Evolutionary conservation across 208 protist species (phyloP), one percentile per base, ranked within the genome.

Genomic region (Acanthamoeba castellanii): DNA sequence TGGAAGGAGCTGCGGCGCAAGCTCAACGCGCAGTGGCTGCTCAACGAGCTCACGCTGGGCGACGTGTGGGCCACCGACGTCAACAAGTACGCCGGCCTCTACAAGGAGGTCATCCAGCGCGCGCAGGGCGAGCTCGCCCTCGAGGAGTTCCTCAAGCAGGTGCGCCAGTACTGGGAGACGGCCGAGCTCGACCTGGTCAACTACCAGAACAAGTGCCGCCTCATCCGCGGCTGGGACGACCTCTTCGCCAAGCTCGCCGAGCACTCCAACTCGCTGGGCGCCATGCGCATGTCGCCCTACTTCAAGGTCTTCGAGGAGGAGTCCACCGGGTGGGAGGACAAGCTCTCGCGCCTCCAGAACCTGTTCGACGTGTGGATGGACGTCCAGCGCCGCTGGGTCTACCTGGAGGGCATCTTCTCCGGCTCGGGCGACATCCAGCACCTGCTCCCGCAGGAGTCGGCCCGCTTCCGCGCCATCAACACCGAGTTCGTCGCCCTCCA

Each of bases 371-470:
- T 98, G 94, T 98, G 98, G 97, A 97, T 99, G 70, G 98, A 99
- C 78, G 98, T 99, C 59, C 99, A 99, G 96, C 97, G 99, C 85
- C 97, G 98, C 55, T 99, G 99, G 99, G 99, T 99, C 1, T 99
- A 99, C 95, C 97, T 99, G 9, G 99, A 95, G 94, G 99, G 99
- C 74, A 99, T 99, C 92, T 99, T 99, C 95, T 97, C 97, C 27
- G 98, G 98, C 87, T 98, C 98, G 92, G 96, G 96, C 27, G 99
- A 99, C 93, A 99, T 99, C 85, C 98, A 98, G 42, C 81, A 97
- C 82, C 98, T 99, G 89, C 97, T 99, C 37, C 99, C 99, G 32
- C 97, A 97, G 37, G 99, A 99, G 96, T 98, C 97, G 20, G 89
- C 97, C 32, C 98, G 99, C 92, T 99, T 99, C 96, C 78, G 94